These are phyloP conservation scores for Geoglossum cookeanum DNA, from an alignment of 2,329 filamentous ascomycete species.

Conservation along the genomic window DNA sequence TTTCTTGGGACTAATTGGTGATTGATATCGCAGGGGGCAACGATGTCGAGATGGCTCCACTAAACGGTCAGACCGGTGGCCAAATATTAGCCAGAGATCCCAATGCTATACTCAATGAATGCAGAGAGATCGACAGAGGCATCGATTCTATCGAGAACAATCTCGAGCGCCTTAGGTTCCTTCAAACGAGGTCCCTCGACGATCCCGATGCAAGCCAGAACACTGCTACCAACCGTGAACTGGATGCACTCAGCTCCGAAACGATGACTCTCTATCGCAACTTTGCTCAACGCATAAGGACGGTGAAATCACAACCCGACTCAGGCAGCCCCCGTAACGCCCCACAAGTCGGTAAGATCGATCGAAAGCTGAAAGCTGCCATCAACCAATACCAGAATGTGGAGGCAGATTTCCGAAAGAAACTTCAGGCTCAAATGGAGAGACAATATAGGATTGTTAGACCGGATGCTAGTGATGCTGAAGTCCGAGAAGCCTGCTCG, in stretches of 20 bases:
- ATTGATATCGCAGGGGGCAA: slow-evolving; percentile 8
- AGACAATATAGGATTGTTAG: slow-evolving; percentile 81
- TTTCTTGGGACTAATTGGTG: slow-evolving; percentile 8
- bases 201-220: slow-evolving; percentile 53
- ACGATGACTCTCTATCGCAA: slow-evolving; percentile 70
- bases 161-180: slow-evolving; percentile 49
- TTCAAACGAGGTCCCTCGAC: slow-evolving; percentile 53
- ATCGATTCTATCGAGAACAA: slow-evolving; percentile 57
- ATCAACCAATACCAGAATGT: slow-evolving; percentile 67
- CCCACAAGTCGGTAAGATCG: slow-evolving; percentile 63
- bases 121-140: slow-evolving; percentile 57
- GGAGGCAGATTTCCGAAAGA: slow-evolving; percentile 63
- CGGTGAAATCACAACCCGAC: slow-evolving; percentile 65
- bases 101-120: slow-evolving; percentile 69
- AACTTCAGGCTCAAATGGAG: slow-evolving; percentile 64
- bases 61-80: slow-evolving; percentile 29
- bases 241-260: slow-evolving; percentile 55
- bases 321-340: slow-evolving; percentile 54
- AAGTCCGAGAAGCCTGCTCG: slow-evolving; percentile 61
- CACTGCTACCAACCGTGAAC: slow-evolving; percentile 44
- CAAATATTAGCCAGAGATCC: slow-evolving; percentile 31
- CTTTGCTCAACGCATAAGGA: slow-evolving; percentile 60
- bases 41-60: slow-evolving; percentile 53
- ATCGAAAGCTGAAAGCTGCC: slow-evolving; percentile 59
- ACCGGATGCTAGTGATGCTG: slow-evolving; percentile 58